A percentile compares a stretch with the other conserved stretches of the same genome.
Evolutionary conservation across 2,329 filamentous ascomycete species (phyloP).

Genomic region (Arachnopeziza araneosa): DNA sequence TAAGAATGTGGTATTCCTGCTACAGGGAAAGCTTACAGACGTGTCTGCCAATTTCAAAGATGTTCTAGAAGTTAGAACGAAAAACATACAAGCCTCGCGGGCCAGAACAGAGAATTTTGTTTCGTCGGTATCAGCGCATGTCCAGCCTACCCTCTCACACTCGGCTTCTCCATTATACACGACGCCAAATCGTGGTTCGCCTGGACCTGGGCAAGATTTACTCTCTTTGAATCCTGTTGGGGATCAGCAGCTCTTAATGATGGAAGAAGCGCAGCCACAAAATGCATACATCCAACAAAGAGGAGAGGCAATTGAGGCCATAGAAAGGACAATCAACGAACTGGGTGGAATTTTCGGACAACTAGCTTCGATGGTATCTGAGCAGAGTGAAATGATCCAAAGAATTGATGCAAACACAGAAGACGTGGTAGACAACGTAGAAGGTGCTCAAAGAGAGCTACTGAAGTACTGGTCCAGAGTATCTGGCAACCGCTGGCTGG

Average conservation of each 20-base stretch:
- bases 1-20: slow-evolving; percentile 89
- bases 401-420: slow-evolving; percentile 96
- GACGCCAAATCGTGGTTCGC: slow-evolving; percentile 59
- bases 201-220: slow-evolving; percentile 63
- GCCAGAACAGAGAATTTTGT: slow-evolving; percentile 96
- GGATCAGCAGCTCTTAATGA: slow-evolving; percentile 83
- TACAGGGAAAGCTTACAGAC: slow-evolving; percentile 87
- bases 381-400: slow-evolving; percentile 97
- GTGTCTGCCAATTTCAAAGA: slow-evolving; percentile 97
- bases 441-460: slow-evolving; percentile 88
- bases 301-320: slow-evolving; percentile 93
- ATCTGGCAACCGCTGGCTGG: slow-evolving; percentile 90
- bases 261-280: slow-evolving; percentile 83
- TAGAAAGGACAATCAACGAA: slow-evolving; percentile 91
- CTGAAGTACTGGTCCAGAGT: slow-evolving; percentile 96
- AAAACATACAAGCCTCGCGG: slow-evolving; percentile 93
- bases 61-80: slow-evolving; percentile 89
- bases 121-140: slow-evolving; percentile 75
- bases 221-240: slow-evolving; percentile 79
- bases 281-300: slow-evolving; percentile 91
- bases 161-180: slow-evolving; percentile 82
- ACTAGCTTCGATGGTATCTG: slow-evolving; percentile 91
- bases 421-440: slow-evolving; percentile 96
- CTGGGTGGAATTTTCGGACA: slow-evolving; percentile 91
- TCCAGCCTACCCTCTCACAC: slow-evolving; percentile 61